Conservation (phyloP, 148 eudicot species). For the Chenopodium formosanum region DNA sequence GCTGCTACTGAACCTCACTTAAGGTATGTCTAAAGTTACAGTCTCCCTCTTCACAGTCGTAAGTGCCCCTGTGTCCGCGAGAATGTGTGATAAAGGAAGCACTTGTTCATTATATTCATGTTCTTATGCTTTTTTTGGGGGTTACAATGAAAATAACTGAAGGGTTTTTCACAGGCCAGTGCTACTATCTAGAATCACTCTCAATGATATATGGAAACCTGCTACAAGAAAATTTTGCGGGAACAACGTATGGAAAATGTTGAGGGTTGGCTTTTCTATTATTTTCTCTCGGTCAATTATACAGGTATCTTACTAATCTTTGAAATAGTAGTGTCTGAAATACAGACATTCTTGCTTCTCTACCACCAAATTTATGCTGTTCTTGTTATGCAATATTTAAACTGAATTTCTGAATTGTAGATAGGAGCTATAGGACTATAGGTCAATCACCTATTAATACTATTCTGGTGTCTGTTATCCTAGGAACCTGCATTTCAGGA, state of each 20-base stretch:
- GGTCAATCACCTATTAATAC: not conserved
- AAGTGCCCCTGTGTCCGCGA: not conserved
- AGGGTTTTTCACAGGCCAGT: slow-evolving; percentile 54
- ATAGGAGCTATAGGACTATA: slow-evolving; percentile 7
- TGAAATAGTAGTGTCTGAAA: not conserved
- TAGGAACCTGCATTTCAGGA: slow-evolving; percentile 97
- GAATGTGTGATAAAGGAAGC: not conserved
- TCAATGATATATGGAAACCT: slow-evolving; percentile 89
- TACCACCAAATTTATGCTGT: not conserved
- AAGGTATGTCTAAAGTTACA: slow-evolving; percentile 44
- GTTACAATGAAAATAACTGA: slow-evolving; percentile 6
- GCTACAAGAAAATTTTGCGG: slow-evolving; percentile 70
- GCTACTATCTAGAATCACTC: slow-evolving; percentile 75
- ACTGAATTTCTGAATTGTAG: slow-evolving; percentile 1
- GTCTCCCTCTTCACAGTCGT: slow-evolving; percentile 1
- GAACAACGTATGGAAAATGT: slow-evolving; percentile 72
- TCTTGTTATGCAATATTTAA: not conserved
- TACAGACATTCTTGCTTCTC: slow-evolving; percentile 4
- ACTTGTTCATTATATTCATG: not conserved
- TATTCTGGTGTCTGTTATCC: slow-evolving; percentile 22
- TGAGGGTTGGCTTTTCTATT: slow-evolving; percentile 65
- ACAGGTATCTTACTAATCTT: slow-evolving; percentile 54
- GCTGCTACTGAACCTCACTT: slow-evolving; percentile 54
- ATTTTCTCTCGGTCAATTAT: slow-evolving; percentile 72
- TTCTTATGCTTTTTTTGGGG: not conserved